Percentiles rank a stretch among this genome's conserved stretches.
Evolutionary conservation across 257 asterid genomes (phyloP).

Genomic region (Plantago major): DNA sequence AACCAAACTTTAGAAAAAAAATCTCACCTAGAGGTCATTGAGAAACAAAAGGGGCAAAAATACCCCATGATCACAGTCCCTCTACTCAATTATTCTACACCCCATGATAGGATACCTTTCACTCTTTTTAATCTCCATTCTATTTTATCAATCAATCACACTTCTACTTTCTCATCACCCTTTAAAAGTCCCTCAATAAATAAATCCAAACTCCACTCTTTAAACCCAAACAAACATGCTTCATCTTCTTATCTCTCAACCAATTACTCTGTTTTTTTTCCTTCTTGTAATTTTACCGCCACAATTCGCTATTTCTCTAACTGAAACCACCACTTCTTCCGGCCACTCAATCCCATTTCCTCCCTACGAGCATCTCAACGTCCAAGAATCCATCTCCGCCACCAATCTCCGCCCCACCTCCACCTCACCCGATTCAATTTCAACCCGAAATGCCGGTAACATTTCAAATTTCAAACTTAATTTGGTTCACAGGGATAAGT

Average conservation of each 20-base stretch:
- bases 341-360: slow-evolving; percentile 82
- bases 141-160: not conserved
- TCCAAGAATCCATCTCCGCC: slow-evolving; percentile 46
- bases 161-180: slow-evolving; percentile 10
- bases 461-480: slow-evolving; percentile 38
- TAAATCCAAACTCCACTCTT: not conserved
- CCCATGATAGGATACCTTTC: slow-evolving; percentile 5
- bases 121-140: slow-evolving; percentile 3
- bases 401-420: slow-evolving; percentile 19
- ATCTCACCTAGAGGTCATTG: slow-evolving; percentile 15
- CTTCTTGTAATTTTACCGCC: slow-evolving; percentile 26
- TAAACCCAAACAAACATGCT: slow-evolving; percentile 18
- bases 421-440: slow-evolving; percentile 15
- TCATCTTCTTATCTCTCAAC: not conserved
- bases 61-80: slow-evolving; percentile 20
- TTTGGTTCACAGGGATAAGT: slow-evolving; percentile 57
- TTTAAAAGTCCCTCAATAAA: slow-evolving; percentile 12
- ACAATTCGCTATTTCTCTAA: slow-evolving; percentile 11
- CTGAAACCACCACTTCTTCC: slow-evolving; percentile 51
- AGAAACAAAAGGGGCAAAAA: slow-evolving; percentile 8
- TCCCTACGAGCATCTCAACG: slow-evolving; percentile 52
- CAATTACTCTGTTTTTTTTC: slow-evolving; percentile 23
- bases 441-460: slow-evolving; percentile 14
- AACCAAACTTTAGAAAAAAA: slow-evolving; percentile 5
- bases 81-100: slow-evolving; percentile 39